Percentiles rank a stretch among this genome's conserved stretches.
phyloP scores from a whole-genome alignment of 768 basidiomycete genomes.

The Boletus reticuloceps region DNA sequence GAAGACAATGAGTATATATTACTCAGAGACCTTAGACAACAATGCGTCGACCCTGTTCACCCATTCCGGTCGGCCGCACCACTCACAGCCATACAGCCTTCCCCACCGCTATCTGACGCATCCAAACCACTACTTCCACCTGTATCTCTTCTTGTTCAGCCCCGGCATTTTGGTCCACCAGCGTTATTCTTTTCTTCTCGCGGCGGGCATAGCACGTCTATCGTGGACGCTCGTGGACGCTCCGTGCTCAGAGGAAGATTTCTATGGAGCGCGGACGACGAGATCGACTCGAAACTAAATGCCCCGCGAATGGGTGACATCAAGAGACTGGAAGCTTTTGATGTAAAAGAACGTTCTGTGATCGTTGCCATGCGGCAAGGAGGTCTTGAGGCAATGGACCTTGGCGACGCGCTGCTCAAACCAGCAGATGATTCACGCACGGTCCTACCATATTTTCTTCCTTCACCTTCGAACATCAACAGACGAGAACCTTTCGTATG shows the following conservation, averaged over 20 bases:
- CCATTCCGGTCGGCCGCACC: constrained; percentile 59
- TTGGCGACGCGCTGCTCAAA: constrained; percentile 73
- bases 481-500: constrained; percentile 76
- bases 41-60: constrained; percentile 77
- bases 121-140: constrained; percentile 63
- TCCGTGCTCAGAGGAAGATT: constrained; percentile 82
- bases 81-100: constrained; percentile 34
- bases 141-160: constrained; percentile 75
- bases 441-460: constrained; percentile 65
- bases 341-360: constrained; percentile 70
- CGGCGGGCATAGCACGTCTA: constrained; percentile 86
- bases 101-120: constrained; percentile 30
- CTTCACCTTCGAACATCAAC: constrained; percentile 58
- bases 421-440: constrained; percentile 81
- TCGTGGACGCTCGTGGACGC: constrained; percentile 82
- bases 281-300: constrained; percentile 35
- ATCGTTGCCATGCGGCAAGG: constrained; percentile 86
- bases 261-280: constrained; percentile 71
- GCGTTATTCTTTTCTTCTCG: constrained; percentile 85
- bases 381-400: constrained; percentile 77
- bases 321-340: constrained; percentile 80
- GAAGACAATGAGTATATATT: constrained; percentile 66
- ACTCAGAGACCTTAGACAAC: constrained; percentile 72
- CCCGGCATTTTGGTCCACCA: constrained; percentile 82
- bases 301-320: constrained; percentile 71